Evolutionary conservation across 1,139 yeast species (phyloP), one percentile per base, ranked within the genome.

Genomic region (Yamadazyma dendronema): DNA sequence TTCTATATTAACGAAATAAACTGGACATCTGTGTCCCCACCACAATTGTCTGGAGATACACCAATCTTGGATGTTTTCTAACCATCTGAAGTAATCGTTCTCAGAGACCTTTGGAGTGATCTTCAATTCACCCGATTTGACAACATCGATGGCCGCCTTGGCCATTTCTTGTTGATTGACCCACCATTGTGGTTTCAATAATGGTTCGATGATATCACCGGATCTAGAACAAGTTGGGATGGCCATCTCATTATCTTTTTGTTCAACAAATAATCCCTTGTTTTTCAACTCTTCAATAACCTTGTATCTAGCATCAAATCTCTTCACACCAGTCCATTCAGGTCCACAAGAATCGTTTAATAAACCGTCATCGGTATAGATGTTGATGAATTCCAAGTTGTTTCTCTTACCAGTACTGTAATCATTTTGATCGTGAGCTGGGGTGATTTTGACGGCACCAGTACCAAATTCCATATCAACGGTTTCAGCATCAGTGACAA

Each of bases 11-110:
- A 90, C 88, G 52, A 88, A 88, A 68, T 94, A 92, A 34, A 87
- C 96, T 17, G 98, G 98, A 66, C 96, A 88, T 71, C 97, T 82
- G 71, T 92, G 98, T 49, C 98, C 98, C 98, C 98, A 92, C 98
- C 98, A 92, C 57, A 92, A 78, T 72, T 92, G 98, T 69, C 98
- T 86, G 22, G 97, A 92, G 48, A 92, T 89, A 81, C 98, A 92
- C 98, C 98, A 92, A 70, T 92, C 98, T 72, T 94, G 97, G 50
- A 90, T 85, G 65, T 89, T 87, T 61, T 84, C 95, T 64, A 92
- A 72, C 98, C 98, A 92, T 62, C 83, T 88, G 82, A 84, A 85
- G 66, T 84, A 92, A 68, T 92, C 98, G 44, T 84, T 77, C 68
- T 89, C 96, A 8, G 96, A 89, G 17, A 90, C 73, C 65, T 86